Conservation (phyloP, 23 red algal species). For the Agarophyton chilense region DNA sequence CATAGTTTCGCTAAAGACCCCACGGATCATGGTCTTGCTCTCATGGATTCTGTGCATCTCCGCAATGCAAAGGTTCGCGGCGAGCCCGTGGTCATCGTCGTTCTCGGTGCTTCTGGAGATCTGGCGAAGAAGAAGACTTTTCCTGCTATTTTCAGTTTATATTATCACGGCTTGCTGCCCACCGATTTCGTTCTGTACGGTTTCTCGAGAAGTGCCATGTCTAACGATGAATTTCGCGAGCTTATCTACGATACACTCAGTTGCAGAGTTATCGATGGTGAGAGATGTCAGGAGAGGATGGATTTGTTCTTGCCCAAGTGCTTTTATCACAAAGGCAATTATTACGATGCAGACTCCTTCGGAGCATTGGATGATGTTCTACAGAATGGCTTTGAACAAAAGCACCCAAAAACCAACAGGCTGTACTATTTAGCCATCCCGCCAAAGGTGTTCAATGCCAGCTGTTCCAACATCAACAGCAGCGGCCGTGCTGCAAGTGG, state of each 20-base stretch:
- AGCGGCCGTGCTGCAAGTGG: slow-evolving; percentile 65
- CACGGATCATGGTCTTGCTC: slow-evolving; percentile 43
- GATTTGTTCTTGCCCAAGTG: slow-evolving; percentile 87
- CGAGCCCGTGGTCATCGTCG: slow-evolving; percentile 77
- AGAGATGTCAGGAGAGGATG: slow-evolving; percentile 89
- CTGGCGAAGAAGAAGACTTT: slow-evolving; percentile 96
- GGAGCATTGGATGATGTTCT: slow-evolving; percentile 45
- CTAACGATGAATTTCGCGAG: slow-evolving; percentile 86
- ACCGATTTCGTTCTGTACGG: slow-evolving; percentile 88
- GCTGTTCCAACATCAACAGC: slow-evolving; percentile 51
- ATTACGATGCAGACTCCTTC: slow-evolving; percentile 66
- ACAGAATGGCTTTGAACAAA: slow-evolving; percentile 61
- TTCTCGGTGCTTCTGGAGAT: slow-evolving; percentile 95
- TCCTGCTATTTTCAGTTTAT: slow-evolving; percentile 96
- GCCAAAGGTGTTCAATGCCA: slow-evolving; percentile 74
- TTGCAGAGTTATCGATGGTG: slow-evolving; percentile 93
- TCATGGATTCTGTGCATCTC: slow-evolving; percentile 84
- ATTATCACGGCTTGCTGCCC: slow-evolving; percentile 93
- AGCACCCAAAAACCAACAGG: slow-evolving; percentile 58
- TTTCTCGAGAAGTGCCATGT: slow-evolving; percentile 77
- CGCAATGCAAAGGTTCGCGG: slow-evolving; percentile 58
- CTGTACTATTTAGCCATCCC: slow-evolving; percentile 95
- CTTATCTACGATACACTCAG: slow-evolving; percentile 80
- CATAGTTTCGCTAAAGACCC: neutral
- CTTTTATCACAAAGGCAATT: slow-evolving; percentile 83